These are phyloP conservation scores for Scedosporium boydii DNA, from an alignment of 2,329 filamentous ascomycete species.

Conservation along the genomic window DNA sequence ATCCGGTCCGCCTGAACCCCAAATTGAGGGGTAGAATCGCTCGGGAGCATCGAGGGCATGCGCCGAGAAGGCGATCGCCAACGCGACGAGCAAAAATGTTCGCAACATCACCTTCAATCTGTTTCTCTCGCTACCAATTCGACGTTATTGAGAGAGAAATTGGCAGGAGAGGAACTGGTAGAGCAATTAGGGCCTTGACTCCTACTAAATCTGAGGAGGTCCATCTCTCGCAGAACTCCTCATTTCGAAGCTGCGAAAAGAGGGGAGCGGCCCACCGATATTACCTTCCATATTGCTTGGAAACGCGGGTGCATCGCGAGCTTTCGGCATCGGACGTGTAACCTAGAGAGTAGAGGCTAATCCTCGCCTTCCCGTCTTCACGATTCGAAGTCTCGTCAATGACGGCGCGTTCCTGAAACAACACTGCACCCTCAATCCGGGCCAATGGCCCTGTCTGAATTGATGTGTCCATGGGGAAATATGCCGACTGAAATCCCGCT, in stretches of 20 bases:
- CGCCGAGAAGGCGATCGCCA: neutral
- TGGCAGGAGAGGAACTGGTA: neutral
- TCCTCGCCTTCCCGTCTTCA: neutral
- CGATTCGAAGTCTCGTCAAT: neutral
- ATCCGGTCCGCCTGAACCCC: neutral
- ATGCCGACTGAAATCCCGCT: neutral
- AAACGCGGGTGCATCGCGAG: neutral
- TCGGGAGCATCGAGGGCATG: neutral
- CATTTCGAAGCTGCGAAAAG: neutral
- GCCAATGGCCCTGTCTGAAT: neutral
- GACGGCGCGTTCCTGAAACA: neutral
- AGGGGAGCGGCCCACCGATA: neutral
- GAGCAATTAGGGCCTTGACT: neutral
- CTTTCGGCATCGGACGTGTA: neutral
- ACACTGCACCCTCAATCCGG: neutral
- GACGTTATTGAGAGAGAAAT: neutral
- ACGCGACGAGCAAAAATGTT: neutral
- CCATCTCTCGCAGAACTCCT: neutral
- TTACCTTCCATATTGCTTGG: neutral
- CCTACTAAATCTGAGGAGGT: neutral
- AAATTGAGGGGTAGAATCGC: slow-evolving; percentile 2
- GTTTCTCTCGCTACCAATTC: no score
- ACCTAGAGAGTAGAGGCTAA: neutral
- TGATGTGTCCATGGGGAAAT: neutral
- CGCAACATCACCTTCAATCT: neutral